phyloP scores from a whole-genome alignment of 495 filamentous ascomycete genomes.

The Xylaria curta region DNA sequence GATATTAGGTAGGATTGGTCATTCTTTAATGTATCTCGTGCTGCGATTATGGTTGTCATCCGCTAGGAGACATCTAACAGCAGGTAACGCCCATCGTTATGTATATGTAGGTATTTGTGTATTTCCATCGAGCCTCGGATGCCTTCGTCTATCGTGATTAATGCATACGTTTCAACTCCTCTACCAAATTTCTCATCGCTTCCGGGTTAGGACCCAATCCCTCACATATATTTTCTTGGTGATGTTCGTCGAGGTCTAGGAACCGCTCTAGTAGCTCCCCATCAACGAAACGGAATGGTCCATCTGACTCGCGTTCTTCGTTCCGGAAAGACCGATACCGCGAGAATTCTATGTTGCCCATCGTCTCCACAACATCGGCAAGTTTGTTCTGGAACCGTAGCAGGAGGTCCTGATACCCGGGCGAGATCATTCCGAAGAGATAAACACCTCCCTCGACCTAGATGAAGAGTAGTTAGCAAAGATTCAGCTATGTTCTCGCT shows the following conservation, averaged over 20 bases:
- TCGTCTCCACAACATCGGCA: conserved; percentile 63
- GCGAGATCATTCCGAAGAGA: conserved; percentile 79
- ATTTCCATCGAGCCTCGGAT: too few relatives aligned
- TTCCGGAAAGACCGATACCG: conserved; percentile 80
- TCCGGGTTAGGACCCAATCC: conserved; percentile 70
- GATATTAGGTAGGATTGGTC: too few relatives aligned
- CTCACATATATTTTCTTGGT: conserved; percentile 71
- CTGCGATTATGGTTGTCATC: too few relatives aligned
- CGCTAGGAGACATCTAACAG: too few relatives aligned
- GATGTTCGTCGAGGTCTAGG: conserved; percentile 66
- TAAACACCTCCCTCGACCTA: conserved; percentile 92
- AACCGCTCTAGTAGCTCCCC: conserved; percentile 91
- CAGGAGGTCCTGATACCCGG: conserved; percentile 74
- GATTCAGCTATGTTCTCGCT: background rate
- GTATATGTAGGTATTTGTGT: too few relatives aligned
- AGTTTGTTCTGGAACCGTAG: conserved; percentile 81
- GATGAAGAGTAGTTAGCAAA: conserved; percentile 28
- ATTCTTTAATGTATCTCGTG: too few relatives aligned
- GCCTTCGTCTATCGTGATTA: conserved; percentile 45
- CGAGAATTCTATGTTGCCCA: conserved; percentile 75
- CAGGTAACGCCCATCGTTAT: too few relatives aligned
- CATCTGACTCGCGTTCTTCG: conserved; percentile 69
- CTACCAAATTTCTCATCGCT: conserved; percentile 72
- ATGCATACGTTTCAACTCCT: conserved; percentile 75
- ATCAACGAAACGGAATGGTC: conserved; percentile 88